These are phyloP conservation scores for Aspergillus sclerotioniger DNA, from an alignment of 495 filamentous ascomycete genomes.

Conservation along the genomic window DNA sequence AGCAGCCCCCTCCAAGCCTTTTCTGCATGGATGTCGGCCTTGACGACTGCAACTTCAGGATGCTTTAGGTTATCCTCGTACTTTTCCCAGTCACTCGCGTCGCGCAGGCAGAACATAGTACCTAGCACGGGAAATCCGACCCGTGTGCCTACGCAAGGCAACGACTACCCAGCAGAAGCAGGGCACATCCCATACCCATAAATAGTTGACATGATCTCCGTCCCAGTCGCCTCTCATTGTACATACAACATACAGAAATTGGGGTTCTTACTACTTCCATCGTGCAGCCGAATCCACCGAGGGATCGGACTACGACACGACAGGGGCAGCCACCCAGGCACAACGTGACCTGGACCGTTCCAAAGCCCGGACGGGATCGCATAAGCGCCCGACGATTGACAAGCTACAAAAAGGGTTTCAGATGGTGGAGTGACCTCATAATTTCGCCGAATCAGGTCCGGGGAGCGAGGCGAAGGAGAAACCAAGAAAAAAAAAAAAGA, in stretches of 20 bases:
- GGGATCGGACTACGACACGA: background rate
- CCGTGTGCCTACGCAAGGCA: background rate
- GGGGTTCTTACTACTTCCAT: too few relatives aligned
- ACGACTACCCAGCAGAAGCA: background rate
- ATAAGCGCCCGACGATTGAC: slow-evolving; percentile 3
- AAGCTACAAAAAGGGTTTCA: slow-evolving; percentile 8
- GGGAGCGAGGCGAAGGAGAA: background rate
- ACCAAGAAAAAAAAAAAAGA: background rate
- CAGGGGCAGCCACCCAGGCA: background rate
- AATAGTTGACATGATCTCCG: background rate
- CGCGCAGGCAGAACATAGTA: background rate
- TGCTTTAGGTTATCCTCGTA: background rate
- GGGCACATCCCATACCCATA: background rate
- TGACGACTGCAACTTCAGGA: background rate
- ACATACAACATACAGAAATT: background rate
- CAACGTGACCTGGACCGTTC: slow-evolving; percentile 11
- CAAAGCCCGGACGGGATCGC: slow-evolving; percentile 3
- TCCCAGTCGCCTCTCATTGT: background rate
- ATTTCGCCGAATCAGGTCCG: slow-evolving; percentile 9
- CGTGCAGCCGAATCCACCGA: background rate
- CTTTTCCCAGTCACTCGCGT: background rate
- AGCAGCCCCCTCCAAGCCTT: background rate
- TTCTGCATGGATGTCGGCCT: background rate
- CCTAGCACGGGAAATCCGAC: background rate
- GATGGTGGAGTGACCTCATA: slow-evolving; percentile 7